Base-by-base conservation (phyloP, 2,329 filamentous ascomycete genomes). In the Pseudogymnoascus sp. region DNA sequence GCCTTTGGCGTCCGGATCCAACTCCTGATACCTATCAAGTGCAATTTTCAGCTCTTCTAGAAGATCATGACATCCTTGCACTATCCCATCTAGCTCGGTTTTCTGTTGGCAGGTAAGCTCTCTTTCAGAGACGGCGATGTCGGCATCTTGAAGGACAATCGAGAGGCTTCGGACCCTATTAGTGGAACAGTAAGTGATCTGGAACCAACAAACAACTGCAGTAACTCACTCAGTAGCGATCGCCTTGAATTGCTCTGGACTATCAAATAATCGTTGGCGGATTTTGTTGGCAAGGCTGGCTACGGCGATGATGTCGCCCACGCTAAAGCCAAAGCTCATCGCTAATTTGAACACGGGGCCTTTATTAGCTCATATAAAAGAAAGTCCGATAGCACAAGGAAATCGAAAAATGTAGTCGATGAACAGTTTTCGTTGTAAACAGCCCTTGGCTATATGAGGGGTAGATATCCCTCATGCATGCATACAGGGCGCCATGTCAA, bases 271-370 rank as follows among this genome's bases (percentile, higher is more conserved):
- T 31, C 70, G 65, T 61, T 70, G 69, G 25, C 69, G 67, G 56
- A 72, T 64, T 42, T 67, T 69, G 34, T 69, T 70, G 18, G 64
- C 68, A 25, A 74, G 66, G 23, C 72, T 64, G 18, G 74, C 63
- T 23, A 73, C 68, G 2, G 72, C 65, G 16, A 75, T 60, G 23
- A 75, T 70, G 60, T 76, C 75, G 4, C 73, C 73, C 12, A 73
- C 66, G 6, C 73, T 67, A 65, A 73, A 74, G 8, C 73, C 73
- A 61, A 77, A 75, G 56, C 70, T 73, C 74, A 74, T 75, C 34
- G 60, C 64, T 18, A 40, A 21, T 61, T 61, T 25, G 6, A 53
- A 25, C 21, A 44, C 16, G 7, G 11, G 1, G 4, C 5, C 42
- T 5, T 56, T 21, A 16, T 36, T 53, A 5, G 14, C 16, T 14